Conservation (phyloP, 306 rosid genomes). For the Ceratonia siliqua region DNA sequence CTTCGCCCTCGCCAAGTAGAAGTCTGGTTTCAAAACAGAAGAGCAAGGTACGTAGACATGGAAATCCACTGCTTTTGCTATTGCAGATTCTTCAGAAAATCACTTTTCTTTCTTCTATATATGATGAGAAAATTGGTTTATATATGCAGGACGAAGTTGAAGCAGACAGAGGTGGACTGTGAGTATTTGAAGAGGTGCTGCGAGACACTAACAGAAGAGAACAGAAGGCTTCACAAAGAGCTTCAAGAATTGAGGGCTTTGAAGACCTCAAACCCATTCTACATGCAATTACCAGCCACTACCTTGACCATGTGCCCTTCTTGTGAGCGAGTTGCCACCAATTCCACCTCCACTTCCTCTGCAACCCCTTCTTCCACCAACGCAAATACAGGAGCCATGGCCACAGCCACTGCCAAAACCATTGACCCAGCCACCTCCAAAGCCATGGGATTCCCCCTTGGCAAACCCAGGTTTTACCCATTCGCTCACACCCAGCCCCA, state of each 20-base stretch:
- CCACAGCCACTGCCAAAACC: background rate
- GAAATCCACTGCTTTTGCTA: background rate
- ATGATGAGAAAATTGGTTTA: background rate
- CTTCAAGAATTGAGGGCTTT: constrained; percentile 59
- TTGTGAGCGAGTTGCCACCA: constrained; percentile 53
- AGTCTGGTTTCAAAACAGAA: constrained; percentile 86
- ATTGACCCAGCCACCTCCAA: background rate
- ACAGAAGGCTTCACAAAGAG: constrained; percentile 57
- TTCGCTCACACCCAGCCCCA: constrained; percentile 43
- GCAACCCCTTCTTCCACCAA: background rate
- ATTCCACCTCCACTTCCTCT: constrained; percentile 4
- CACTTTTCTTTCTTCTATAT: background rate
- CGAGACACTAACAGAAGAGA: constrained; percentile 57
- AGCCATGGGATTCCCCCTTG: constrained; percentile 35
- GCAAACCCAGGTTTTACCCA: constrained; percentile 42
- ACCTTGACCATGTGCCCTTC: constrained; percentile 67
- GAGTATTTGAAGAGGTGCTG: constrained; percentile 56
- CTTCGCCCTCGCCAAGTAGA: constrained; percentile 86
- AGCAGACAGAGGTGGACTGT: constrained; percentile 64
- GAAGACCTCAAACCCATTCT: constrained; percentile 50
- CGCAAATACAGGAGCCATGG: too few relatives aligned
- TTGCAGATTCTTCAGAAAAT: background rate
- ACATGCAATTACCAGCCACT: constrained; percentile 63
- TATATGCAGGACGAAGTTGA: constrained; percentile 54
- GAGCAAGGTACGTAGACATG: constrained; percentile 60